Conservation (phyloP, 805 yeast species). For the Sugiyamaella valdiviana region DNA sequence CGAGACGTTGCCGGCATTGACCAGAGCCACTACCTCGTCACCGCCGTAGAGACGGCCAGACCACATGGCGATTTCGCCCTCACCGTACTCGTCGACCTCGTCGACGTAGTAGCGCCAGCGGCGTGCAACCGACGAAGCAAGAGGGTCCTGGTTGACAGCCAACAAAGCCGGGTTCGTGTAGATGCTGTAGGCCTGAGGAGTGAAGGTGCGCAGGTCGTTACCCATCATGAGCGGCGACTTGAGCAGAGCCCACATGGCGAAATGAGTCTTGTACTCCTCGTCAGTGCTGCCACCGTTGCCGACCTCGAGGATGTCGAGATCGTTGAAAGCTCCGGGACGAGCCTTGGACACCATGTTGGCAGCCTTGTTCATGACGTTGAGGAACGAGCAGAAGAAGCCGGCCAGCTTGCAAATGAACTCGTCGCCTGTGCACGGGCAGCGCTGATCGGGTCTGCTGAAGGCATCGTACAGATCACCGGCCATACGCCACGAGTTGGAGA, state of each 20-base stretch:
- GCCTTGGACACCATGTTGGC: constrained; percentile 28
- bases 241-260: constrained; percentile 31
- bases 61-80: constrained; percentile 16
- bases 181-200: constrained; percentile 21
- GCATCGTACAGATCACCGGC: constrained; percentile 28
- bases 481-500: constrained; percentile 31
- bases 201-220: constrained; percentile 25
- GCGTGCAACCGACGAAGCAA: constrained; percentile 19
- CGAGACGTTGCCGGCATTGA: constrained; percentile 13
- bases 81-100: constrained; percentile 12
- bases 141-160: constrained; percentile 29
- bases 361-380: constrained; percentile 28
- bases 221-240: constrained; percentile 31
- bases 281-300: constrained; percentile 30
- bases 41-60: constrained; percentile 14
- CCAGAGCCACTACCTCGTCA: constrained; percentile 14
- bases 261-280: constrained; percentile 30
- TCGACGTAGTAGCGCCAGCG: constrained; percentile 11
- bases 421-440: constrained; percentile 30
- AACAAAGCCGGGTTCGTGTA: constrained; percentile 20
- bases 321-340: constrained; percentile 27
- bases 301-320: constrained; percentile 30
- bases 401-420: constrained; percentile 24
- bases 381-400: constrained; percentile 27
- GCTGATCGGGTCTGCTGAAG: constrained; percentile 20